Evolutionary conservation across 2,329 filamentous ascomycete genomes (phyloP).

Genomic region (Sarocladium oryzae): DNA sequence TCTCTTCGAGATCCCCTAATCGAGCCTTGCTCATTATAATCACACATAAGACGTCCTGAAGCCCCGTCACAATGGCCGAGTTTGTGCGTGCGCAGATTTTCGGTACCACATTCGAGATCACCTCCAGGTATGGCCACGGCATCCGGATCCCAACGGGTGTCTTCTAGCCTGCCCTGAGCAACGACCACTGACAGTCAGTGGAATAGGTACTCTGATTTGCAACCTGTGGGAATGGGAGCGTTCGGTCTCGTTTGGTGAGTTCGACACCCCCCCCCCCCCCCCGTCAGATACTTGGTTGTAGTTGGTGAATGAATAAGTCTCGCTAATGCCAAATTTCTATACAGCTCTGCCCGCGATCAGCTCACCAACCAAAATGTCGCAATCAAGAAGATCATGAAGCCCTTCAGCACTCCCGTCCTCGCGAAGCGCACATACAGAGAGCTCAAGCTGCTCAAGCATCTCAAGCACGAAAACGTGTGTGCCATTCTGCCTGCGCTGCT

Average conservation of each 20-base stretch:
- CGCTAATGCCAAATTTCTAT: constrained; percentile 1
- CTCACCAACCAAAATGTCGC: constrained; percentile 95
- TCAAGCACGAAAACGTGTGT: constrained; percentile 88
- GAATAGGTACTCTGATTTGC: constrained; percentile 87
- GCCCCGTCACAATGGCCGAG: constrained; percentile 73
- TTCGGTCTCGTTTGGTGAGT: constrained; percentile 95
- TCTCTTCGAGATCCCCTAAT: not conserved
- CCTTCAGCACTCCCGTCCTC: constrained; percentile 97
- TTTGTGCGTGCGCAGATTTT: constrained; percentile 99
- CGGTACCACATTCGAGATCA: constrained; percentile 99
- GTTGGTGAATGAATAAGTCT: no score
- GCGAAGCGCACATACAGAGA: constrained; percentile 98
- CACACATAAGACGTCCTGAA: not conserved
- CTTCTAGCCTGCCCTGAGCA: not conserved
- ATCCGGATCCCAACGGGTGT: not conserved
- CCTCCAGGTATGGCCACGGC: constrained; percentile 67
- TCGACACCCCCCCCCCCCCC: no score
- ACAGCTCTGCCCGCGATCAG: constrained; percentile 92
- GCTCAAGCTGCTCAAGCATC: constrained; percentile 92
- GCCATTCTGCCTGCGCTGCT: constrained; percentile 10
- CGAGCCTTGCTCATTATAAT: not conserved
- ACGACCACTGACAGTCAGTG: not conserved
- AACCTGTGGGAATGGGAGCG: constrained; percentile 97
- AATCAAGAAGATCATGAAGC: constrained; percentile 99
- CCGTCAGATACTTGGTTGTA: no score